Evolutionary conservation across 2,329 filamentous ascomycete species (phyloP).

Genomic region (Diaporthe australafricana): DNA sequence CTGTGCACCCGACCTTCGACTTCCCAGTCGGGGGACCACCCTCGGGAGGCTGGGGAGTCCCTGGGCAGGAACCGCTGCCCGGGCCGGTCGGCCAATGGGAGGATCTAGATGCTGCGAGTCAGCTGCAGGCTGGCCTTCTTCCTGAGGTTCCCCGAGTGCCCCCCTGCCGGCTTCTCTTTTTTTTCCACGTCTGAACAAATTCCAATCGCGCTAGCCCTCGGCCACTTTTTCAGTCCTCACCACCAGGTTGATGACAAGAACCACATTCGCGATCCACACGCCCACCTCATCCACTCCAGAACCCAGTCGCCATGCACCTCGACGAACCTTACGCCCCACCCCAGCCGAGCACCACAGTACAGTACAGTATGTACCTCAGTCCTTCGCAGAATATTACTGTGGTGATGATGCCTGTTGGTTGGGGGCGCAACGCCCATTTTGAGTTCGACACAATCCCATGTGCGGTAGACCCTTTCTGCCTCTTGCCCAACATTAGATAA

Average conservation of each 20-base stretch:
- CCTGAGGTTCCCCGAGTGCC: constrained; percentile 32
- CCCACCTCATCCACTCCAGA: constrained; percentile 26
- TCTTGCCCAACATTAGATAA: not conserved
- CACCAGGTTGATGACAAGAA: constrained; percentile 24
- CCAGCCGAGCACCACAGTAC: not conserved
- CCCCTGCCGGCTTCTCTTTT: constrained; percentile 17
- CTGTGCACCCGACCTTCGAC: not conserved
- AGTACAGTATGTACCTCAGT: not conserved
- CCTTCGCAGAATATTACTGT: not conserved
- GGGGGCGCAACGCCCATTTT: not conserved
- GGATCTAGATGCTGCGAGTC: constrained; percentile 21
- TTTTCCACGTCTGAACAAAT: not conserved
- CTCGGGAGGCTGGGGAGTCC: constrained; percentile 21
- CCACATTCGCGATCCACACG: constrained; percentile 21
- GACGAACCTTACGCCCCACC: constrained; percentile 25
- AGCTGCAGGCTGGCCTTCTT: constrained; percentile 34
- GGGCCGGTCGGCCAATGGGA: constrained; percentile 19
- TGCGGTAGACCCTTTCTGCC: too few species aligned
- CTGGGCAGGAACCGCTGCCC: constrained; percentile 20
- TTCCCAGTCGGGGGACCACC: not conserved
- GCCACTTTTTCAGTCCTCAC: constrained; percentile 16
- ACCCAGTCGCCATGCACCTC: constrained; percentile 33
- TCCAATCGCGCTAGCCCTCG: constrained; percentile 24
- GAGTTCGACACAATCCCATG: not conserved
- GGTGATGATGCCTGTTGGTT: not conserved